Evolutionary conservation across 139 green algal genomes (phyloP).

Genomic region (Chlamydomonas asymmetrica): DNA sequence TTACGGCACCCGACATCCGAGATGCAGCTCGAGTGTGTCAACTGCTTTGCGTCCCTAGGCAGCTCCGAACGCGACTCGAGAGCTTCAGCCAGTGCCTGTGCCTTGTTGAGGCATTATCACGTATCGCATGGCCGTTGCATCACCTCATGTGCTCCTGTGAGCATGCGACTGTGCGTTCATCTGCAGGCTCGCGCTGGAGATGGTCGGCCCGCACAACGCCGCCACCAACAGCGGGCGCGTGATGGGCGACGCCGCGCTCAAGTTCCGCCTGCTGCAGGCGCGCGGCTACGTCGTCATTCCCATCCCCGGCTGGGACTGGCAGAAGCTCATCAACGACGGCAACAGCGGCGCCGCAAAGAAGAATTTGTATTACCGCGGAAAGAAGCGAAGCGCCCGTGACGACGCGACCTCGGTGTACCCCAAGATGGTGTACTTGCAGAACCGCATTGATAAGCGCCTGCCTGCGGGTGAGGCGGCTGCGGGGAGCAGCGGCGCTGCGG

Average conservation of each 20-base stretch:
- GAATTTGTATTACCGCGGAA: background rate
- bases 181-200: constrained; percentile 33
- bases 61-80: too few relatives aligned
- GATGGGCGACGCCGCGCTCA: constrained; percentile 51
- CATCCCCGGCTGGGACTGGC: constrained; percentile 35
- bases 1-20: too few relatives aligned
- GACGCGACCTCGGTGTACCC: constrained; percentile 2
- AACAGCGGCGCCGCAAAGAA: background rate
- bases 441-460: constrained; percentile 8
- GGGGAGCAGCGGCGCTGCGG: too few relatives aligned
- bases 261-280: constrained; percentile 57
- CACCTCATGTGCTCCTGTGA: too few relatives aligned
- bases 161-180: background rate
- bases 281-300: constrained; percentile 45
- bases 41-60: too few relatives aligned
- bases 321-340: background rate
- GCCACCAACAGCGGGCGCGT: constrained; percentile 46
- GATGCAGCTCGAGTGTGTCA: too few relatives aligned
- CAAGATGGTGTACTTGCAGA: constrained; percentile 44
- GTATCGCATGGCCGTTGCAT: too few relatives aligned
- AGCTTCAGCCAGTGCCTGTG: background rate
- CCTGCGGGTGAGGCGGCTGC: too few relatives aligned
- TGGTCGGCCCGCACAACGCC: constrained; percentile 49
- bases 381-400: constrained; percentile 13
- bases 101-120: background rate